phyloP scores from a whole-genome alignment of 345 rosid species.

The Citrus unshiu region DNA sequence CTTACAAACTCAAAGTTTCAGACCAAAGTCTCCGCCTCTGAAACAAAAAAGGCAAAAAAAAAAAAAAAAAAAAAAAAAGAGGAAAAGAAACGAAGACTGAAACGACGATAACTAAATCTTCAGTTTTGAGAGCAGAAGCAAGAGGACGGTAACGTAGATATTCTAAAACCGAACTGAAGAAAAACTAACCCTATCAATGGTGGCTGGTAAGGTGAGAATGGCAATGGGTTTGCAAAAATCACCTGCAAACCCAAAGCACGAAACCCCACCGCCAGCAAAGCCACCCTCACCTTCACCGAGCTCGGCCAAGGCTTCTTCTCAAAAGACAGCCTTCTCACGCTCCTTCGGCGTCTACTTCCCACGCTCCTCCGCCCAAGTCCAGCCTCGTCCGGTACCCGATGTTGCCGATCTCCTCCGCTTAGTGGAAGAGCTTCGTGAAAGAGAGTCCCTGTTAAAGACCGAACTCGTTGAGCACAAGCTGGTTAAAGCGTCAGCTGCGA shows the following conservation, averaged over 20 bases:
- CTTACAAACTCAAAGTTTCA: background rate
- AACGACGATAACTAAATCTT: conserved; percentile 26
- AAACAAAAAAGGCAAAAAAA: too few relatives aligned
- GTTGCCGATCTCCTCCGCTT: conserved; percentile 65
- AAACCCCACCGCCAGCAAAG: conserved; percentile 27
- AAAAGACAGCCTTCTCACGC: conserved; percentile 55
- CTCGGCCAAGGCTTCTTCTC: conserved; percentile 30
- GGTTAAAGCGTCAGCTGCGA: conserved; percentile 63
- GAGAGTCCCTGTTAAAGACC: conserved; percentile 64
- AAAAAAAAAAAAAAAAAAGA: too few relatives aligned
- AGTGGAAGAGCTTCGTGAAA: conserved; percentile 72
- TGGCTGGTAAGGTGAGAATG: conserved; percentile 75
- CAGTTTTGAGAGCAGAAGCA: conserved; percentile 5
- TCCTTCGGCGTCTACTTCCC: conserved; percentile 91
- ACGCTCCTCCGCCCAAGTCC: conserved; percentile 93
- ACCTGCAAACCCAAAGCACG: conserved; percentile 37
- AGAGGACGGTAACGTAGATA: background rate
- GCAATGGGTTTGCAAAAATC: conserved; percentile 90
- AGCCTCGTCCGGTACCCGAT: conserved; percentile 73
- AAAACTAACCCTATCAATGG: conserved; percentile 43
- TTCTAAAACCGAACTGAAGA: background rate
- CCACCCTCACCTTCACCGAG: conserved; percentile 43
- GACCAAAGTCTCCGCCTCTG: background rate
- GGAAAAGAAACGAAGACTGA: too few relatives aligned
- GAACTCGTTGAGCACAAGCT: conserved; percentile 76